A percentile compares a stretch with the other conserved stretches of the same genome.
Conservation (phyloP, 1,139 yeast genomes). For the Ashbya aceris region DNA sequence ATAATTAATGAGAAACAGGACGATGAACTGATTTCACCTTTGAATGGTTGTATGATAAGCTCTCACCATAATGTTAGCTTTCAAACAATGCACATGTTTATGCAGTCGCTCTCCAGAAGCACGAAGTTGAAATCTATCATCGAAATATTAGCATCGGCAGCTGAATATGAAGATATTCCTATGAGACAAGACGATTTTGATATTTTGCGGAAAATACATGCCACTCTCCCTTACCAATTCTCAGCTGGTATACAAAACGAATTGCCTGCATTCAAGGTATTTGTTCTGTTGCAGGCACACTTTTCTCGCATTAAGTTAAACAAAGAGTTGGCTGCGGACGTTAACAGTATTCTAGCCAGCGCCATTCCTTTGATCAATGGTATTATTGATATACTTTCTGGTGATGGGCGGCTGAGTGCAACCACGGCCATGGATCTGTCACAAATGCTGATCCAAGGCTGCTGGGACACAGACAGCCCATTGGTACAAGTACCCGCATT, state of each 20-base stretch:
- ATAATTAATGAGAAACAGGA: conserved; percentile 31
- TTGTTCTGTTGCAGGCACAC: conserved; percentile 72
- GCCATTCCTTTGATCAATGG: conserved; percentile 51
- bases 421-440: conserved; percentile 77
- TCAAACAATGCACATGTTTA: conserved; percentile 52
- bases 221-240: conserved; percentile 53
- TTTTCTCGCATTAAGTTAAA: conserved; percentile 56
- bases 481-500: conserved; percentile 76
- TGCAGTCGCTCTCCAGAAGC: conserved; percentile 41
- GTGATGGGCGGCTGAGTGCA: conserved; percentile 74
- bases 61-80: conserved; percentile 61
- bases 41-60: conserved; percentile 67
- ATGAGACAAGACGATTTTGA: conserved; percentile 52
- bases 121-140: conserved; percentile 55
- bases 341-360: conserved; percentile 40
- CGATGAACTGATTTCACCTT: conserved; percentile 43
- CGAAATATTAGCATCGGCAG: conserved; percentile 50
- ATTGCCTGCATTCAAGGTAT: conserved; percentile 60
- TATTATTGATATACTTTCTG: conserved; percentile 64
- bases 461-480: conserved; percentile 77
- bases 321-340: conserved; percentile 52
- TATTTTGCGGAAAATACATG: conserved; percentile 42
- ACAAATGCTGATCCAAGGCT: conserved; percentile 82
- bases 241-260: conserved; percentile 34
- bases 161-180: conserved; percentile 59